Conservation (phyloP, 2,329 filamentous ascomycete genomes). For the Aspergillus unguis region DNA sequence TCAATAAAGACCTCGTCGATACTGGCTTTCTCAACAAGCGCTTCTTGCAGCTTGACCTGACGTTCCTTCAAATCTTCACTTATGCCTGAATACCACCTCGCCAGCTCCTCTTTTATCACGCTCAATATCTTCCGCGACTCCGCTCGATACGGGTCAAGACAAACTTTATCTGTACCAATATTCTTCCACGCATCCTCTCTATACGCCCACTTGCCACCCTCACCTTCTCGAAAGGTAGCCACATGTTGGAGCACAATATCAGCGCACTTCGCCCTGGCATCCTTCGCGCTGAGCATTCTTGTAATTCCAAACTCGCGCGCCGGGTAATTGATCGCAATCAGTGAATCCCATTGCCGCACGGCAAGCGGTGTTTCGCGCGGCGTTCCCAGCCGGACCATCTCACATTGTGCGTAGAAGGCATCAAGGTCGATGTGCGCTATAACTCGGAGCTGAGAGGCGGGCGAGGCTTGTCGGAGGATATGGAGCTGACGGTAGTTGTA, state of each 20-base stretch:
- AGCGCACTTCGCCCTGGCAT: slow-evolving; percentile 84
- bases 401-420: slow-evolving; percentile 96
- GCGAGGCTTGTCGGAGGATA: slow-evolving; percentile 67
- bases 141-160: slow-evolving; percentile 83
- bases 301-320: slow-evolving; percentile 76
- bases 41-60: slow-evolving; percentile 29
- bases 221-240: slow-evolving; percentile 89
- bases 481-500: slow-evolving; percentile 84
- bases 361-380: slow-evolving; percentile 76
- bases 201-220: slow-evolving; percentile 82
- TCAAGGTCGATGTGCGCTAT: slow-evolving; percentile 93
- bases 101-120: slow-evolving; percentile 70
- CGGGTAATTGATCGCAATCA: slow-evolving; percentile 96
- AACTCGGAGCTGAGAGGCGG: slow-evolving; percentile 75
- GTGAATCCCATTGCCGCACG: slow-evolving; percentile 91
- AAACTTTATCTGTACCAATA: slow-evolving; percentile 88
- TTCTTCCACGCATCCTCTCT: slow-evolving; percentile 73
- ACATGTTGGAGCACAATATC: slow-evolving; percentile 85
- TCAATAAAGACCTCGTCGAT: slow-evolving; percentile 97
- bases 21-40: slow-evolving; percentile 82
- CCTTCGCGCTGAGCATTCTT: slow-evolving; percentile 71
- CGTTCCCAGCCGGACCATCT: slow-evolving; percentile 79
- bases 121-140: slow-evolving; percentile 80
- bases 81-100: slow-evolving; percentile 37
- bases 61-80: slow-evolving; percentile 15